phyloP scores from a whole-genome alignment of 805 yeast genomes.

The Saturnispora mendoncae region DNA sequence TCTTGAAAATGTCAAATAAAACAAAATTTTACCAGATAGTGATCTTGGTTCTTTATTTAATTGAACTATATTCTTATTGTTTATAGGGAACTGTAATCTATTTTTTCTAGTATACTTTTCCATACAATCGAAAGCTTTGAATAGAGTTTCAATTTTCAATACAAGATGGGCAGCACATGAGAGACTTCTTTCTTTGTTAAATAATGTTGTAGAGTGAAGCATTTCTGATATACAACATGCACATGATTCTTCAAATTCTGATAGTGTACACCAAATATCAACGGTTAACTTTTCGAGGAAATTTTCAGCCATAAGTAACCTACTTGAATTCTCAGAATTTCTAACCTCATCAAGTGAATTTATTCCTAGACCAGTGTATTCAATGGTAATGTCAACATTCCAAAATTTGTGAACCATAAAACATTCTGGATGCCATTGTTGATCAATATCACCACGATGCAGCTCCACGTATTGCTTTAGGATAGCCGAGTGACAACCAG shows the following conservation, averaged over 20 bases:
- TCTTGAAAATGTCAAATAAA: constrained; percentile 74
- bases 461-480: constrained; percentile 91
- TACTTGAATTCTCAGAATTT: constrained; percentile 38
- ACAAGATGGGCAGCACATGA: constrained; percentile 64
- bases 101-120: constrained; percentile 18
- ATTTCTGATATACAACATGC: constrained; percentile 87
- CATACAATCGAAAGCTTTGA: constrained; percentile 59
- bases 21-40: constrained; percentile 82
- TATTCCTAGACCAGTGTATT: constrained; percentile 38
- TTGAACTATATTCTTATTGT: constrained; percentile 5
- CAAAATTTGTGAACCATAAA: constrained; percentile 96
- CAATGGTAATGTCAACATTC: constrained; percentile 74
- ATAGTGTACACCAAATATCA: constrained; percentile 77
- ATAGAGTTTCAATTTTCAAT: constrained; percentile 63
- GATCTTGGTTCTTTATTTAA: constrained; percentile 66
- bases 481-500: constrained; percentile 87
- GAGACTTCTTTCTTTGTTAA: constrained; percentile 60
- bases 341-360: constrained; percentile 25
- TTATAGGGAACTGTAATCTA: constrained; percentile 12
- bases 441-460: constrained; percentile 80
- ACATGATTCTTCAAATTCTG: constrained; percentile 82
- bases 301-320: constrained; percentile 50
- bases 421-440: constrained; percentile 99
- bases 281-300: constrained; percentile 49
- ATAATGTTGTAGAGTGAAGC: constrained; percentile 75